Percentiles rank a stretch among this genome's conserved stretches.
phyloP scores from a whole-genome alignment of 306 rosid species.

The Carpinus fangiana region DNA sequence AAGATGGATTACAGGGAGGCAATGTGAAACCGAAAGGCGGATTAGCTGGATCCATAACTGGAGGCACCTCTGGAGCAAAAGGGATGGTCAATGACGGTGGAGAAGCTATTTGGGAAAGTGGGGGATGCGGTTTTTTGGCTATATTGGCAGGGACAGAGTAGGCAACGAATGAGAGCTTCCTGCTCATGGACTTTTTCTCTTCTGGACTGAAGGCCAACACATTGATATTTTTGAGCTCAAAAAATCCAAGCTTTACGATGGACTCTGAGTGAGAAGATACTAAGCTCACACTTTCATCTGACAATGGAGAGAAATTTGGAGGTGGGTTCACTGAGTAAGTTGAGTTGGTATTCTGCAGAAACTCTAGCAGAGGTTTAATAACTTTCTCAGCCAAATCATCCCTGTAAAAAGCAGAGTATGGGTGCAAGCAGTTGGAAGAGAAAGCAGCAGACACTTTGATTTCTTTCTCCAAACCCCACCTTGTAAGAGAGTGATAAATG shows the following conservation, averaged over 20 bases:
- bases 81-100: slow-evolving; percentile 44
- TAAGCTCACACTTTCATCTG: slow-evolving; percentile 41
- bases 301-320: slow-evolving; percentile 35
- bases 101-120: slow-evolving; percentile 35
- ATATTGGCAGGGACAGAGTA: slow-evolving; percentile 44
- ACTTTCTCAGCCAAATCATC: slow-evolving; percentile 37
- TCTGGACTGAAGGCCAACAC: slow-evolving; percentile 28
- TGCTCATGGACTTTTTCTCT: slow-evolving; percentile 30
- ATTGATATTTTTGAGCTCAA: slow-evolving; percentile 37
- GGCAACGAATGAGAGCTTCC: slow-evolving; percentile 64
- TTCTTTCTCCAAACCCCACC: slow-evolving; percentile 85
- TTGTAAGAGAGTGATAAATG: slow-evolving; percentile 59
- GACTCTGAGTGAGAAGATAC: slow-evolving; percentile 48
- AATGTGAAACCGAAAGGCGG: slow-evolving; percentile 46
- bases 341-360: slow-evolving; percentile 55
- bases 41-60: slow-evolving; percentile 48
- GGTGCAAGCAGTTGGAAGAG: slow-evolving; percentile 37
- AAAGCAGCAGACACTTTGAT: slow-evolving; percentile 65
- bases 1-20: slow-evolving; percentile 73
- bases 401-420: slow-evolving; percentile 21
- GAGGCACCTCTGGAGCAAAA: slow-evolving; percentile 52
- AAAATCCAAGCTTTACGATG: slow-evolving; percentile 58
- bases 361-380: slow-evolving; percentile 46
- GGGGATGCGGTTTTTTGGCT: slow-evolving; percentile 51
- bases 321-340: slow-evolving; percentile 50